A percentile compares a stretch with the other conserved stretches of the same genome.
phyloP scores from a whole-genome alignment of 2,329 filamentous ascomycete species.

The Calycina herbarum region DNA sequence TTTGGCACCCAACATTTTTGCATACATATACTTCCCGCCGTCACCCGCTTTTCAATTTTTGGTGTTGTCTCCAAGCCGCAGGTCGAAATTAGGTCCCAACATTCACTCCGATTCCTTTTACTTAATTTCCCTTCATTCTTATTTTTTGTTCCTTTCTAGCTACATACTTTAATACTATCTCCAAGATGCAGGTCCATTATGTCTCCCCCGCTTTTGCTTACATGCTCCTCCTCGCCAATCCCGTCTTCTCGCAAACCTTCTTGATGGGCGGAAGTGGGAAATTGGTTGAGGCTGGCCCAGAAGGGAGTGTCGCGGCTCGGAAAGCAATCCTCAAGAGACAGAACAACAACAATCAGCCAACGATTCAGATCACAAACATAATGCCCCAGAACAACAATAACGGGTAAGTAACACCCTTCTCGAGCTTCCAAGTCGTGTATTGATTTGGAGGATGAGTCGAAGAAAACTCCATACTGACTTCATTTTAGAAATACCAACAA shows the following conservation, averaged over 20 bases:
- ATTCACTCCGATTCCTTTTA: not conserved
- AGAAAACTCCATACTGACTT: not conserved
- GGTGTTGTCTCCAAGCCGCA: conserved; percentile 2
- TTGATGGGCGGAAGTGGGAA: not conserved
- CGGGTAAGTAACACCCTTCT: not conserved
- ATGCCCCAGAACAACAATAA: not conserved
- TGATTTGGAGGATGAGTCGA: not conserved
- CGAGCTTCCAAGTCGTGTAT: not conserved
- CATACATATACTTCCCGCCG: not conserved
- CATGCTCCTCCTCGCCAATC: not conserved
- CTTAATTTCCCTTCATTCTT: not conserved
- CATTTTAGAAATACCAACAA: not conserved
- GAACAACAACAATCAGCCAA: not conserved
- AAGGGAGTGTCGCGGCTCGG: not conserved
- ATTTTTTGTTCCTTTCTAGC: not conserved
- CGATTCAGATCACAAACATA: not conserved
- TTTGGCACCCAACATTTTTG: not conserved
- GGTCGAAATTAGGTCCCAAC: conserved; percentile 1
- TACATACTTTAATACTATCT: conserved; percentile 2
- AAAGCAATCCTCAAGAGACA: not conserved
- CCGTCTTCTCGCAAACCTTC: not conserved
- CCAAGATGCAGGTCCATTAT: conserved; percentile 3
- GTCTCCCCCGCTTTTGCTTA: conserved; percentile 3
- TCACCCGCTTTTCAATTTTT: not conserved
- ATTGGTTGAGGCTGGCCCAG: not conserved